Evolutionary conservation across 257 asterid species (phyloP).

Genomic region (Nicotiana benthamiana): DNA sequence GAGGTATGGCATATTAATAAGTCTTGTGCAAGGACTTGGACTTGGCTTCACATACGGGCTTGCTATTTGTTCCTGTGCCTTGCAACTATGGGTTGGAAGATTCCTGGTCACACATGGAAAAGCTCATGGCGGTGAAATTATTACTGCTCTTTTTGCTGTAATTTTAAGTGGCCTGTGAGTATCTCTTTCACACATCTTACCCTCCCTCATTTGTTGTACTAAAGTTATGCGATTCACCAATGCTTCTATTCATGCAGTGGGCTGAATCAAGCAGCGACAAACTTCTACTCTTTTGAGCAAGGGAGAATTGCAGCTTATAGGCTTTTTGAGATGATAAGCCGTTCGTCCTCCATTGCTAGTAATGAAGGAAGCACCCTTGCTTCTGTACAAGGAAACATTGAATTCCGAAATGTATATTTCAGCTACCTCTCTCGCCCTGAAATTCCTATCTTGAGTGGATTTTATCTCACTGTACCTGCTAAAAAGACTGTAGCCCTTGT

Average conservation of each 20-base stretch:
- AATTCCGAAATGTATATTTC: constrained; percentile 96
- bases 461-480: constrained; percentile 95
- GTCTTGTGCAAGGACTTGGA: constrained; percentile 99
- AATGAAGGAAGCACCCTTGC: constrained; percentile 79
- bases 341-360: constrained; percentile 73
- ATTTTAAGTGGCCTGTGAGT: constrained; percentile 99
- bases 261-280: constrained; percentile 98
- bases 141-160: constrained; percentile 90
- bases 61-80: constrained; percentile 97
- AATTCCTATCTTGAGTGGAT: constrained; percentile 97
- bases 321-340: constrained; percentile 92
- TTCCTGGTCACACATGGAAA: constrained; percentile 58
- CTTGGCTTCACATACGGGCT: constrained; percentile 99
- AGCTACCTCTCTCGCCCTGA: constrained; percentile 98
- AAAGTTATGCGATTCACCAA: not conserved
- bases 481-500: constrained; percentile 98
- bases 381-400: constrained; percentile 93
- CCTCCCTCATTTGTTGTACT: constrained; percentile 1
- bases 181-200: constrained; percentile 17
- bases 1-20: constrained; percentile 94
- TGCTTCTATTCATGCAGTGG: constrained; percentile 45
- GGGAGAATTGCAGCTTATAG: constrained; percentile 99
- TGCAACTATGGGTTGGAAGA: constrained; percentile 99
- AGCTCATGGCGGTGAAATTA: constrained; percentile 93
- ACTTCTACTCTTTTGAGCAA: constrained; percentile 95